These are phyloP conservation scores for Fusarium sp. DNA, from an alignment of 2,329 filamentous ascomycete genomes.

Conservation along the genomic window DNA sequence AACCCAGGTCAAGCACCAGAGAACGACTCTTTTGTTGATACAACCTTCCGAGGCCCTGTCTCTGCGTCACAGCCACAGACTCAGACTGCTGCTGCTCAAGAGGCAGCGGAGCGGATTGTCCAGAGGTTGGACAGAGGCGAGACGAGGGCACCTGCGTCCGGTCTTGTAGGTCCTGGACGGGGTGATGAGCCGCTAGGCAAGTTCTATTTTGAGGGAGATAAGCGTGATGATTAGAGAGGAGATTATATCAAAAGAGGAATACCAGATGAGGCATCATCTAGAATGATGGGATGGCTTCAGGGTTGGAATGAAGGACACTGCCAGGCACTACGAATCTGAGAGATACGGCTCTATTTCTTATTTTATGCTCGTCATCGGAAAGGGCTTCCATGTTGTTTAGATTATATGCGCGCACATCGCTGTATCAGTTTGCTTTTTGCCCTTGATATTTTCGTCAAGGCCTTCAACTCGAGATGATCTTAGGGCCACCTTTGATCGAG, in stretches of 20 bases:
- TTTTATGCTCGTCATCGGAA: background rate
- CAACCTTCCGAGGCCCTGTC: constrained; percentile 70
- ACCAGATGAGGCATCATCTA: background rate
- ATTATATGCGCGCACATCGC: constrained; percentile 13
- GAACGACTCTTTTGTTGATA: constrained; percentile 72
- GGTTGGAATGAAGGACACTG: background rate
- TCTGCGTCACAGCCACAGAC: constrained; percentile 53
- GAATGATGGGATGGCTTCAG: background rate
- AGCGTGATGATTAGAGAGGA: constrained; percentile 30
- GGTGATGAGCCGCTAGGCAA: constrained; percentile 64
- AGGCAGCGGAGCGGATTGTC: constrained; percentile 74
- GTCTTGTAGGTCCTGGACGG: constrained; percentile 59
- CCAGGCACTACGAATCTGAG: background rate
- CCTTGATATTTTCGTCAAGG: background rate
- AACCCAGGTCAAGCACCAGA: constrained; percentile 60
- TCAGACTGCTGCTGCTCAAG: constrained; percentile 51
- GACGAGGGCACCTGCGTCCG: constrained; percentile 52
- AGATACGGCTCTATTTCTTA: background rate
- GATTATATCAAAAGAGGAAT: background rate
- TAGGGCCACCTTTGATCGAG: background rate
- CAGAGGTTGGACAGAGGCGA: constrained; percentile 67
- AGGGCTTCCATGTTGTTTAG: constrained; percentile 11
- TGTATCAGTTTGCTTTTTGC: background rate
- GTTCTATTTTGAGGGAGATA: constrained; percentile 69
- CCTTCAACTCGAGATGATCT: background rate